Evolutionary conservation across 805 yeast species (phyloP), one percentile per base, ranked within the genome.

Genomic region (Candida insectorum): DNA sequence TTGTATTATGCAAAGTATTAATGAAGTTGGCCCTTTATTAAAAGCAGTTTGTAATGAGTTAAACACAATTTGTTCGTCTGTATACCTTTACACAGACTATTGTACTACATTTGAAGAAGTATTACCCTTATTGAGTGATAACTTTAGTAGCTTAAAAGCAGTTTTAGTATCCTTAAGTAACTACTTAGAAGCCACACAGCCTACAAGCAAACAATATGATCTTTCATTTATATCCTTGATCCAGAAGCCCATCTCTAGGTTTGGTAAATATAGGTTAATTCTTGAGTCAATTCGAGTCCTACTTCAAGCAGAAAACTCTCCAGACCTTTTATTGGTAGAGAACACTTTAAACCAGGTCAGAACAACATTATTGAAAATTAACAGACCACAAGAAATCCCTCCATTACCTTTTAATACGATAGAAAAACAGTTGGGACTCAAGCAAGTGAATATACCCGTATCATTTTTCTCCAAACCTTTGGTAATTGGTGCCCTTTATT

Each of bases 201-300:
- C 67, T 4, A 44, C 43, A 3, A 45, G 43, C 1, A 57, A 33
- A 23, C 42, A 41, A 2, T 45, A 65, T 46, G 85, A 79, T 48
- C 56, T 76, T 17, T 69, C 82, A 4, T 74, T 79, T 31, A 45
- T 52, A 20, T 76, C 82, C 0, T 58, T 78, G 40, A 52, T 74
- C 18, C 79, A 75, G 44, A 68, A 65, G 51, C 83, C 85, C 3
- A 59, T 75, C 8, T 52, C 69, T 25, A 52, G 83, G 41, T 56
- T 73, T 6, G 52, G 69, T 3, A 73, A 75, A 42, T 77, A 77
- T 46, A 62, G 67, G 34, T 54, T 77, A 22, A 62, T 77, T n/a
- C 42, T 74, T n/a, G 73, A 71, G 19, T 56, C 71, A 3, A 30
- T 43, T 5, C 13, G 16, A 10, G 32, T 33, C 14, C 10, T 8